phyloP scores from a whole-genome alignment of 306 rosid genomes.

The Medicago lupulina region DNA sequence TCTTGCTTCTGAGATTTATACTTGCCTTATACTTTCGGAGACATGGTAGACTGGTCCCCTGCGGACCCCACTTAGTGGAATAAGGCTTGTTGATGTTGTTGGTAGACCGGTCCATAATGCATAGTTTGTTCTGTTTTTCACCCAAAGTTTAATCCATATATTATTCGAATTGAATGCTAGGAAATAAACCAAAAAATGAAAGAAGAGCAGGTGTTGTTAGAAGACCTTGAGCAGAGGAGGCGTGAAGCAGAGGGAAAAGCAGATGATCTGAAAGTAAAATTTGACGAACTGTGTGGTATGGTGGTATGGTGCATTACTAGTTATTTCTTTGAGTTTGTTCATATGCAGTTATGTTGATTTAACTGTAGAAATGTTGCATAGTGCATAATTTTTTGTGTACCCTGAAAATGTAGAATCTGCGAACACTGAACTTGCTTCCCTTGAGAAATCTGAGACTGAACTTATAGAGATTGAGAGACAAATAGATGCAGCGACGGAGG shows the following conservation, averaged over 20 bases:
- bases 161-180: conserved; percentile 53
- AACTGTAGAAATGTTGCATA: conserved; percentile 35
- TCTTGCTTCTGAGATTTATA: conserved; percentile 16
- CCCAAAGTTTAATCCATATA: conserved; percentile 4
- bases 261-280: conserved; percentile 58
- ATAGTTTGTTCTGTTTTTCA: background rate
- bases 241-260: conserved; percentile 61
- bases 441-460: conserved; percentile 68
- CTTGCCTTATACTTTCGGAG: conserved; percentile 14
- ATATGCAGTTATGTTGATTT: conserved; percentile 11
- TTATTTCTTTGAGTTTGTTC: conserved; percentile 32
- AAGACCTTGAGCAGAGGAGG: conserved; percentile 51
- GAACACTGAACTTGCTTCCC: conserved; percentile 65
- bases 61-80: too few species aligned
- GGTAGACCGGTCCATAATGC: background rate
- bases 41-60: background rate
- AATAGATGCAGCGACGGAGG: conserved; percentile 58
- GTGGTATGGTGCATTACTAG: conserved; percentile 57
- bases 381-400: conserved; percentile 25
- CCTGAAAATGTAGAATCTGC: conserved; percentile 63
- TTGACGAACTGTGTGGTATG: conserved; percentile 76
- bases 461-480: conserved; percentile 63
- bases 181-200: conserved; percentile 53
- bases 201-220: conserved; percentile 47
- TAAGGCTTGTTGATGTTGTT: too few species aligned